Evolutionary conservation across 1,284 basidiomycete genomes (phyloP), one percentile per base, ranked within the genome.

Genomic region (Cryptococcus depauperatus): DNA sequence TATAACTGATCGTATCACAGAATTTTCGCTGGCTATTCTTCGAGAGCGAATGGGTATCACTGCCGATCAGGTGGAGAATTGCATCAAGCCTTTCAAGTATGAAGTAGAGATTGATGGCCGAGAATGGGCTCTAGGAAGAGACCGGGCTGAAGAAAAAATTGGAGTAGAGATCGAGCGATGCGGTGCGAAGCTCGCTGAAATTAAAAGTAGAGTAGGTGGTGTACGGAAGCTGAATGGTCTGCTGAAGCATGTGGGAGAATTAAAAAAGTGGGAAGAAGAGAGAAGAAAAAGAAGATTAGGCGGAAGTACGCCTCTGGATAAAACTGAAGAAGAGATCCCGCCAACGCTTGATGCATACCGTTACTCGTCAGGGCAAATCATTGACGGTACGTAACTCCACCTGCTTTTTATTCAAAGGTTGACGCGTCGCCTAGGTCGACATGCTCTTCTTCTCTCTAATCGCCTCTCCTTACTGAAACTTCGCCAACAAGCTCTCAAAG

Each of bases 1-100:
- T 13, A 85, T 91, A 0, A 79, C 88, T 2, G 88, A 93, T 54
- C 81, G 91, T 16, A 82, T 99, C 47, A 79, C 88, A 44, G 79
- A 91, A 58, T 95, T 96, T 68, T 86, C 87, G 13, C 90, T 95
- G 68, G 81, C 79, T 60, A 93, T 99, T 59, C 73, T 99, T 46
- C 78, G 91, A 39, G 91, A 96, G 60, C 80, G 93, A 3, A 85
- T 96, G 50, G 85, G 86, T 8, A 72, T 96, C 44, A 91, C 95
- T 3, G 84, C 89, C 1, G 95, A 99, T 66, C 93, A 98, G 72
- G 95, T 99, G 7, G 95, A 99, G 76, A 99, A 98, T 72, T 95
- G 89, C 70, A 95, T 99, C 76, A 99, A 98, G 73, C 95, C 95
- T 26, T 97, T 83, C 79, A 97, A 98, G 75, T 96, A 96, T 67